phyloP scores from a whole-genome alignment of 192 early-diverging fungal genomes.

The Coemansia sp. region DNA sequence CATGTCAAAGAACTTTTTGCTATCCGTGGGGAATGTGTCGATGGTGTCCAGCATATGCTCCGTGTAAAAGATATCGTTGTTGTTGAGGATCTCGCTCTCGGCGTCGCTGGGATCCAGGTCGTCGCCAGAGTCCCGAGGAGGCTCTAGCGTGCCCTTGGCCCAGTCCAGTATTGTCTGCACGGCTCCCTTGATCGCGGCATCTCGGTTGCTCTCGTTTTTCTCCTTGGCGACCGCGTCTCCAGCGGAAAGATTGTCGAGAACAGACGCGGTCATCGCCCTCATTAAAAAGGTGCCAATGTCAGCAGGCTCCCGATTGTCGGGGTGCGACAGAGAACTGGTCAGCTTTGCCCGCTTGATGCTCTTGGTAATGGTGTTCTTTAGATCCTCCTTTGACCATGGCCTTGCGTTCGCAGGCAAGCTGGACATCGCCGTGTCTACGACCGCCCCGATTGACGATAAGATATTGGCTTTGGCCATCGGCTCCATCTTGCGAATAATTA shows the following conservation, averaged over 20 bases:
- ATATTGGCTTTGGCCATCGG: conserved; percentile 20
- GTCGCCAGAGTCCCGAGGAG: conserved; percentile 13
- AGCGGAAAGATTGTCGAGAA: background rate
- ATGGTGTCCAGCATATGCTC: conserved; percentile 43
- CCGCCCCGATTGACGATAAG: conserved; percentile 15
- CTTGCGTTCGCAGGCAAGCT: background rate
- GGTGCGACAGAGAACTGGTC: conserved; percentile 4
- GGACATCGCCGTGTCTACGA: conserved; percentile 18
- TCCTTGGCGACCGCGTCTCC: background rate
- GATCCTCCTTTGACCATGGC: conserved; percentile 1
- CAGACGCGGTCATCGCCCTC: background rate
- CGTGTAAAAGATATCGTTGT: conserved; percentile 50
- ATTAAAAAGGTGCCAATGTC: background rate
- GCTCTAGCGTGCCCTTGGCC: conserved; percentile 8
- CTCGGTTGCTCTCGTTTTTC: conserved; percentile 9
- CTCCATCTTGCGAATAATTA: conserved; percentile 15
- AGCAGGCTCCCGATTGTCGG: background rate
- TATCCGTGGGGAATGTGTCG: conserved; percentile 67
- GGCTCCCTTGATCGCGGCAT: conserved; percentile 7
- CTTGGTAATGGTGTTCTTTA: conserved; percentile 16
- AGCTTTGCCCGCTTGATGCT: conserved; percentile 17
- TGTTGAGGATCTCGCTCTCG: conserved; percentile 15
- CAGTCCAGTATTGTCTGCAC: conserved; percentile 16
- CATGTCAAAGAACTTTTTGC: conserved; percentile 92
- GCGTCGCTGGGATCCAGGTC: conserved; percentile 6